Evolutionary conservation across 2,329 filamentous ascomycete genomes (phyloP), one percentile per base, ranked within the genome.

Genomic region (Colletotrichum limetticola): DNA sequence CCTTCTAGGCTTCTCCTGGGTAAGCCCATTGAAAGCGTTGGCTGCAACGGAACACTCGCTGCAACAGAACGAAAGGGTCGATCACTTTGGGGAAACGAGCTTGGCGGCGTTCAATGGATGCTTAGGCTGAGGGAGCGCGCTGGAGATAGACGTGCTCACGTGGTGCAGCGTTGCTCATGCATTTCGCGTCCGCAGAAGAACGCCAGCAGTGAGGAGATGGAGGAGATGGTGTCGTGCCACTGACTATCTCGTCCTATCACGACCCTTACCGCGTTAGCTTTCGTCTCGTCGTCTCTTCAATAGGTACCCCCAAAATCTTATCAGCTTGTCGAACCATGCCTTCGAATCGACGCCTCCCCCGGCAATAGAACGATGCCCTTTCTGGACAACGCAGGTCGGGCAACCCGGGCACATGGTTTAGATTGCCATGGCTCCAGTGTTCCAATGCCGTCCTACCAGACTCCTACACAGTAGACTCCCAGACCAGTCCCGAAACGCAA

Each of bases 31-130:
- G 37, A 6, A 42, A 42, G 37, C 16, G 37, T 42, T 42, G 37
- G 30, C 49, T 64, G 49, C 61, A 64, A 37, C 55, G 49, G 61
- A 64, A 64, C 49, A 49, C 49, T 37, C 60, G 26, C 28, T 55
- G 28, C 49, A 53, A 49, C 46, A 64, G 61, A 46, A 11, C 42
- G 19, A 53, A 14, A 26, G 14, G 37, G 37, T 19, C 30, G 61
- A 37, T 64, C 49, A 22, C 49, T 53, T 52, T 24, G 60, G 42
- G 4, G 6, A 14, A 49, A 49, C 7, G 42, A 11, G 42, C 60
- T 52, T 52, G 60, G 60, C 60, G 28, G 4, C 14, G 19, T 1
- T 19, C 19, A 9, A 22, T 22, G 42, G 8, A 5, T n/a, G 42
- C 19, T n/a, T 9, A 19, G 42, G 42, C 35, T n/a, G 59, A 8